These are phyloP conservation scores for Rhizomucor pusillus DNA, from an alignment of 371 early-diverging fungal genomes.

Conservation along the genomic window DNA sequence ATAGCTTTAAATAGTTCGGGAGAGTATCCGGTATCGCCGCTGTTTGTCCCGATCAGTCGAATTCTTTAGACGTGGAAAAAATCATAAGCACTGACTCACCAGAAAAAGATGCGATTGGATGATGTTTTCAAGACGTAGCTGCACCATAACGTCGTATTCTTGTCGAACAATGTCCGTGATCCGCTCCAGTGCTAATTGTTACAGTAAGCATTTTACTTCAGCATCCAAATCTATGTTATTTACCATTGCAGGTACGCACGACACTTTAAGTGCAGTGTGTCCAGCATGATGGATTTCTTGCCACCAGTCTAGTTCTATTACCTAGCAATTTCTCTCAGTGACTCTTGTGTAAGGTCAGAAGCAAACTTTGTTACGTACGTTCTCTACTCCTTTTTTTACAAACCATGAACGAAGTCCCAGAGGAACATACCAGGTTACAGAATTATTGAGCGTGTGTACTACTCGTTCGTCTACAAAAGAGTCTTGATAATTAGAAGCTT, in stretches of 20 bases:
- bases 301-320: slow-evolving; percentile 69
- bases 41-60: slow-evolving; percentile 3
- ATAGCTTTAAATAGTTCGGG: slow-evolving; percentile 56
- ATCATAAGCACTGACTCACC: slow-evolving; percentile 22
- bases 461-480: slow-evolving; percentile 38
- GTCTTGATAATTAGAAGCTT: background rate
- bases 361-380: slow-evolving; percentile 22
- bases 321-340: slow-evolving; percentile 13
- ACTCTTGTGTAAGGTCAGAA: background rate
- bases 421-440: slow-evolving; percentile 65
- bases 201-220: no score
- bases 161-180: slow-evolving; percentile 48
- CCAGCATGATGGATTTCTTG: slow-evolving; percentile 50
- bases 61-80: background rate
- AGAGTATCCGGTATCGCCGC: slow-evolving; percentile 64
- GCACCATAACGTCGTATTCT: slow-evolving; percentile 58
- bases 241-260: slow-evolving; percentile 57
- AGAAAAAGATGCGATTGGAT: slow-evolving; percentile 49
- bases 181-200: slow-evolving; percentile 58
- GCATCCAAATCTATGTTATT: background rate
- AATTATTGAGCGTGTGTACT: slow-evolving; percentile 45
- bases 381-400: slow-evolving; percentile 44
- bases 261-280: slow-evolving; percentile 40
- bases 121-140: slow-evolving; percentile 52
- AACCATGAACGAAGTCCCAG: slow-evolving; percentile 59